These are phyloP conservation scores for Trametes hirsuta DNA, from an alignment of 1,284 basidiomycete genomes.

Conservation along the genomic window DNA sequence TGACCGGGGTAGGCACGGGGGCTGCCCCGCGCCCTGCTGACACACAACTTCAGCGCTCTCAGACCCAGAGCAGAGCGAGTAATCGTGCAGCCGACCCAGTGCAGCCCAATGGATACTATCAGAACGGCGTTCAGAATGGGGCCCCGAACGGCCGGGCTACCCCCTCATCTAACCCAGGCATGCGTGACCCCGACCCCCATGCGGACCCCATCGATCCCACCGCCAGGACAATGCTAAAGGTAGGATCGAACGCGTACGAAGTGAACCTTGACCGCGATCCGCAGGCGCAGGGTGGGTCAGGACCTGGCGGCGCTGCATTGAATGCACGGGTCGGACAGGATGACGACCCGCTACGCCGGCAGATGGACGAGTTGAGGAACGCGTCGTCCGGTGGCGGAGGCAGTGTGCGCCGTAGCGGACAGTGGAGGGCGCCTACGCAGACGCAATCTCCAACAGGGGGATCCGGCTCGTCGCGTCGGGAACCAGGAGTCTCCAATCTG, in stretches of 20 bases:
- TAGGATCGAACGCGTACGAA: slow-evolving; percentile 65
- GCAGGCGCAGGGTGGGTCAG: slow-evolving; percentile 30
- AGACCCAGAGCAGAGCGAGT: slow-evolving; percentile 38
- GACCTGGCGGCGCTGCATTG: slow-evolving; percentile 10
- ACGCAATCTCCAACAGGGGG: slow-evolving; percentile 38
- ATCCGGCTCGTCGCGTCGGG: slow-evolving; percentile 23
- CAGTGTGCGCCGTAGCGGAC: slow-evolving; percentile 51
- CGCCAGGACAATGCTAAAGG: slow-evolving; percentile 63
- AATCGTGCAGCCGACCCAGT: slow-evolving; percentile 26
- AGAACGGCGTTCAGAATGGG: slow-evolving; percentile 24
- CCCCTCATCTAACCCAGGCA: slow-evolving; percentile 17
- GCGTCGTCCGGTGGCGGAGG: slow-evolving; percentile 26
- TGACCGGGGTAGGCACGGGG: slow-evolving; percentile 68
- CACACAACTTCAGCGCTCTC: slow-evolving; percentile 33
- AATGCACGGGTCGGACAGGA: slow-evolving; percentile 43
- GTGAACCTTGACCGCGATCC: slow-evolving; percentile 69
- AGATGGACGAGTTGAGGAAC: slow-evolving; percentile 50
- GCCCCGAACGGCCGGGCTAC: slow-evolving; percentile 32
- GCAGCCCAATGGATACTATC: background rate
- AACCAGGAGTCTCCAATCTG: slow-evolving; percentile 21
- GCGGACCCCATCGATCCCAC: slow-evolving; percentile 60
- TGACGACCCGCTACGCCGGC: slow-evolving; percentile 62
- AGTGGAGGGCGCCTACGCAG: slow-evolving; percentile 47
- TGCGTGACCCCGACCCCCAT: slow-evolving; percentile 47
- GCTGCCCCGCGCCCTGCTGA: slow-evolving; percentile 25